Evolutionary conservation across 2,329 filamentous ascomycete genomes (phyloP).

Genomic region (Alternaria sp.): DNA sequence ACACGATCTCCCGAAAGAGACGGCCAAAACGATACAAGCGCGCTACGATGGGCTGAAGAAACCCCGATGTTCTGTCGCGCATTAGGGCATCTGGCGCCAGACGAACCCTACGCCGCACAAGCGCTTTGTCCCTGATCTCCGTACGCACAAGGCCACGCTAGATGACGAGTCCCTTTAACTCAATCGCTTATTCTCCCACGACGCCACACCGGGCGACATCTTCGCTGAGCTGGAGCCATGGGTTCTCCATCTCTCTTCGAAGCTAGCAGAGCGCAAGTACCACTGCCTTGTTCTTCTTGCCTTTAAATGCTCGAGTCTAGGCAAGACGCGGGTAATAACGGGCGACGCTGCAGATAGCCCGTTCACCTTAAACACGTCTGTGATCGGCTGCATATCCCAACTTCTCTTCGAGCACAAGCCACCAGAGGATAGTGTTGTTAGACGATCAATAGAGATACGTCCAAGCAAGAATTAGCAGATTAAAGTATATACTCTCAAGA

Average conservation of each 20-base stretch:
- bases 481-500: not conserved
- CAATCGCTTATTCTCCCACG: too few species aligned
- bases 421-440: not conserved
- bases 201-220: too few species aligned
- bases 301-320: not conserved
- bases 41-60: not conserved
- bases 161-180: not conserved
- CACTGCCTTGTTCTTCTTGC: not conserved
- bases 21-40: not conserved
- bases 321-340: not conserved
- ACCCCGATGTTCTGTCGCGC: not conserved
- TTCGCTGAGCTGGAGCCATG: not conserved
- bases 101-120: not conserved
- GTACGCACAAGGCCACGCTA: not conserved
- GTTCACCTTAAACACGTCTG: not conserved
- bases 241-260: not conserved
- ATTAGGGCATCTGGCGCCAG: not conserved
- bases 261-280: not conserved
- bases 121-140: not conserved
- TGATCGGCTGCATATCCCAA: not conserved
- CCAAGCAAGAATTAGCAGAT: rapidly evolving
- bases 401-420: not conserved
- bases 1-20: not conserved
- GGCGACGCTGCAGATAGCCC: not conserved
- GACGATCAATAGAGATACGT: not conserved